Conservation (phyloP, 192 early-diverging fungal genomes). For the Rhizophagus sp. region DNA sequence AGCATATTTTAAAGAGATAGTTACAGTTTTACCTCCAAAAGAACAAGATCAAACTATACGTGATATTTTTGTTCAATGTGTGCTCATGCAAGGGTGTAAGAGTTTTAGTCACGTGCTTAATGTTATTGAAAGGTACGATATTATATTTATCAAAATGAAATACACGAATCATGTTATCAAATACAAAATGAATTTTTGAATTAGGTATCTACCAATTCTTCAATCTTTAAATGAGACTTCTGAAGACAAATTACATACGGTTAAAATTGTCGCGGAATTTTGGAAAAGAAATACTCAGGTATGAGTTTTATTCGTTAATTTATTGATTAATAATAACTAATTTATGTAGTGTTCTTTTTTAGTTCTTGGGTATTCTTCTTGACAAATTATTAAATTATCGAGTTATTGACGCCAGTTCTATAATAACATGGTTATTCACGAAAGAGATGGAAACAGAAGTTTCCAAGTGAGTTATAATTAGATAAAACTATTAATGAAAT, state of each 20-base stretch:
- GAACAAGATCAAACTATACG: conserved; percentile 61
- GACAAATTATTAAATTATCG: conserved; percentile 97
- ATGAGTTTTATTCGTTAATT: background rate
- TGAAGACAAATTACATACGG: conserved; percentile 75
- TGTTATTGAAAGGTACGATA: conserved; percentile 78
- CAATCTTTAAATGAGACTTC: conserved; percentile 56
- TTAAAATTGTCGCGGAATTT: conserved; percentile 77
- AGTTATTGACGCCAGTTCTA: conserved; percentile 80
- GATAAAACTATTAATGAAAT: background rate
- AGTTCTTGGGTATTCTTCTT: conserved; percentile 86
- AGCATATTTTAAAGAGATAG: conserved; percentile 45
- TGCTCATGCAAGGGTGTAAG: conserved; percentile 88
- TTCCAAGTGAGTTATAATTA: conserved; percentile 34
- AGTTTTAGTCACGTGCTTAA: conserved; percentile 93
- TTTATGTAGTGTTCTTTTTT: background rate
- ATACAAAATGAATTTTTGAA: background rate
- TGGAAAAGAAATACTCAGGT: conserved; percentile 86
- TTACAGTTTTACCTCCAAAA: conserved; percentile 29
- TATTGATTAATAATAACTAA: background rate
- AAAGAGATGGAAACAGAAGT: conserved; percentile 44
- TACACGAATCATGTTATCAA: too few relatives aligned
- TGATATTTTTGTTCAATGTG: conserved; percentile 78
- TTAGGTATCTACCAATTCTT: conserved; percentile 65
- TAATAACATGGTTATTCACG: conserved; percentile 80
- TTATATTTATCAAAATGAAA: background rate